Evolutionary conservation across 2,329 filamentous ascomycete species (phyloP).

Genomic region (Ophiognomonia clavigignenti-juglandacearum): DNA sequence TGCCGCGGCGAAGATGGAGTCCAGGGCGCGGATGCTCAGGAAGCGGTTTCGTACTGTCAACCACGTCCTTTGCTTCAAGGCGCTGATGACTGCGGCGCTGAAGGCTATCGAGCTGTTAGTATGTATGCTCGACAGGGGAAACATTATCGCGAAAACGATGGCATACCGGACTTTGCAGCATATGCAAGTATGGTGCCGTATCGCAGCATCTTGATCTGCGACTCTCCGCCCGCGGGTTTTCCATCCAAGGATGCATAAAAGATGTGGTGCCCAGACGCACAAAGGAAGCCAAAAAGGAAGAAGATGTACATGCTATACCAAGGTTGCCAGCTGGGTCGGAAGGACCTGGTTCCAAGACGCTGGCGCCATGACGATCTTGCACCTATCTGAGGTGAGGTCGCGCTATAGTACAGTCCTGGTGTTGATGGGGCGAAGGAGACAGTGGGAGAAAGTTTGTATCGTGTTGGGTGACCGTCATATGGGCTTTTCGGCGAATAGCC

Average conservation of each 20-base stretch:
- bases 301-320: conserved; percentile 30
- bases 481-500: too few relatives aligned
- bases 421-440: too few relatives aligned
- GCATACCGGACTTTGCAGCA: conserved; percentile 31
- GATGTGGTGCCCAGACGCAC: conserved; percentile 32
- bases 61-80: conserved; percentile 23
- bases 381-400: too few relatives aligned
- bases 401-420: too few relatives aligned
- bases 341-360: not conserved
- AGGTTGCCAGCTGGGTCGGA: conserved; percentile 14
- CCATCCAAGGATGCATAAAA: conserved; percentile 31
- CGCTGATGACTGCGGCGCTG: conserved; percentile 27
- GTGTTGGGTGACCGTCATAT: too few relatives aligned
- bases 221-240: conserved; percentile 21
- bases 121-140: too few relatives aligned
- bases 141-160: too few relatives aligned
- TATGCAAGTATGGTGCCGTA: conserved; percentile 35
- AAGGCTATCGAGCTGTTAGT: conserved; percentile 15
- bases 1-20: conserved; percentile 33
- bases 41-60: conserved; percentile 21
- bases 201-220: conserved; percentile 33
- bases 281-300: conserved; percentile 30
- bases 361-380: not conserved
- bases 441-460: too few relatives aligned
- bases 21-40: conserved; percentile 24